Evolutionary conservation across 495 filamentous ascomycete species (phyloP).

Genomic region (Collariella sp.): DNA sequence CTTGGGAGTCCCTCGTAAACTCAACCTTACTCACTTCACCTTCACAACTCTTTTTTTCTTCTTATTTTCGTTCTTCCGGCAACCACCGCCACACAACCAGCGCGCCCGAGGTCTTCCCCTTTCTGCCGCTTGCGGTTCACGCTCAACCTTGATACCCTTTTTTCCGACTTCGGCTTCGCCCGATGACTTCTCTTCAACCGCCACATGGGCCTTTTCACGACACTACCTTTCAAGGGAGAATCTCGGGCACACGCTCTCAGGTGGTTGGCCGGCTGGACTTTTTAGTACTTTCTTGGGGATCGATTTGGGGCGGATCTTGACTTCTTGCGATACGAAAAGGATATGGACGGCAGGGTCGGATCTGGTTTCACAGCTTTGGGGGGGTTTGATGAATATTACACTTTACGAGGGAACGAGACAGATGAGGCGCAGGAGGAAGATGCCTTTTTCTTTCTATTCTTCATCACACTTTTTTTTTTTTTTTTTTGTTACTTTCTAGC

Average conservation of each 20-base stretch:
- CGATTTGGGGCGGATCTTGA: slow-evolving; percentile 11
- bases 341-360: slow-evolving; percentile 8
- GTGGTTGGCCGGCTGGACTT: slow-evolving; percentile 8
- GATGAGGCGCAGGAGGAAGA: slow-evolving; percentile 2
- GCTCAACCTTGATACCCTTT: slow-evolving; percentile 9
- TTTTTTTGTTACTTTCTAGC: slow-evolving; percentile 9
- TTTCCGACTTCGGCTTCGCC: neutral
- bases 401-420: slow-evolving; percentile 12
- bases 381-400: slow-evolving; percentile 1
- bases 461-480: slow-evolving; percentile 11
- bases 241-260: neutral
- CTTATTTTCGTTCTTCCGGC: slow-evolving; percentile 11
- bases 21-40: neutral
- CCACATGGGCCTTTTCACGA: neutral
- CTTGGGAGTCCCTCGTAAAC: neutral
- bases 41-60: slow-evolving; percentile 2
- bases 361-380: slow-evolving; percentile 9
- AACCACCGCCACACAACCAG: neutral
- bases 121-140: slow-evolving; percentile 10
- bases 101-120: neutral
- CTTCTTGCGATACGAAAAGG: neutral
- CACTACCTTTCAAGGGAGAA: neutral
- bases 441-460: neutral
- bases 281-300: neutral
- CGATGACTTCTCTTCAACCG: neutral